A percentile compares a stretch with the other conserved stretches of the same genome.
Conservation (phyloP, 495 filamentous ascomycete genomes). For the Penicillium daleae region DNA sequence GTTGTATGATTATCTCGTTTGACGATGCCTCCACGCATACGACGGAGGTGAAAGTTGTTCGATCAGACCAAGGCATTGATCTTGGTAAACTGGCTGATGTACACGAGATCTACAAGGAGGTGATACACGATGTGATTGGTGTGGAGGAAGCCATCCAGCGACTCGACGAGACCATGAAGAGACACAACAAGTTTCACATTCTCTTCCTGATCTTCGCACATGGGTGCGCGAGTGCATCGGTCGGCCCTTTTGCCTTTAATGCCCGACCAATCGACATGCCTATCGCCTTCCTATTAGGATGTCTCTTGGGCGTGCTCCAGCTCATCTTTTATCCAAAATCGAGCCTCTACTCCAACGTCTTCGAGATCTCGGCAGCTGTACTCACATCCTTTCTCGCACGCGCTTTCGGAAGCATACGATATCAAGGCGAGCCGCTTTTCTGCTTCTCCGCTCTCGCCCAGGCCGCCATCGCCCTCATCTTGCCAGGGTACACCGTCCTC, state of each 20-base stretch:
- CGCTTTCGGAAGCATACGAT: constrained; percentile 80
- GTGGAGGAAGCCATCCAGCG: constrained; percentile 79
- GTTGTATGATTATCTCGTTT: constrained; percentile 95
- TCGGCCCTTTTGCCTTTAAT: constrained; percentile 89
- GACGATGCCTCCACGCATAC: constrained; percentile 89
- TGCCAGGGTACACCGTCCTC: constrained; percentile 85
- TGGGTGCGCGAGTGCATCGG: constrained; percentile 76
- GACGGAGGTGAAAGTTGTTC: constrained; percentile 88
- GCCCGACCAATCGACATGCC: constrained; percentile 88
- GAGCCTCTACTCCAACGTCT: constrained; percentile 80
- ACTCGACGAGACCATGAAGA: constrained; percentile 67
- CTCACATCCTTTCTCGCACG: constrained; percentile 88
- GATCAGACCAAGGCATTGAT: constrained; percentile 76
- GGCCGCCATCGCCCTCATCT: constrained; percentile 86
- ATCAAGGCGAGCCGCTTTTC: constrained; percentile 64
- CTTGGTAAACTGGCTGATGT: constrained; percentile 82
- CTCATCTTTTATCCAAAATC: constrained; percentile 78
- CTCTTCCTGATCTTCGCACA: constrained; percentile 83
- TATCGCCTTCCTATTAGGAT: constrained; percentile 83
- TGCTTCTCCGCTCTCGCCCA: constrained; percentile 94
- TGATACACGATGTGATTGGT: constrained; percentile 84
- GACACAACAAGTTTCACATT: constrained; percentile 63
- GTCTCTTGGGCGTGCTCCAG: constrained; percentile 79
- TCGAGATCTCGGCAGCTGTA: constrained; percentile 86
- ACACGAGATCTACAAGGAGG: constrained; percentile 91